Evolutionary conservation across 108 stramenopile species (phyloP).

Genomic region (Cyclostephanos invisitatus): DNA sequence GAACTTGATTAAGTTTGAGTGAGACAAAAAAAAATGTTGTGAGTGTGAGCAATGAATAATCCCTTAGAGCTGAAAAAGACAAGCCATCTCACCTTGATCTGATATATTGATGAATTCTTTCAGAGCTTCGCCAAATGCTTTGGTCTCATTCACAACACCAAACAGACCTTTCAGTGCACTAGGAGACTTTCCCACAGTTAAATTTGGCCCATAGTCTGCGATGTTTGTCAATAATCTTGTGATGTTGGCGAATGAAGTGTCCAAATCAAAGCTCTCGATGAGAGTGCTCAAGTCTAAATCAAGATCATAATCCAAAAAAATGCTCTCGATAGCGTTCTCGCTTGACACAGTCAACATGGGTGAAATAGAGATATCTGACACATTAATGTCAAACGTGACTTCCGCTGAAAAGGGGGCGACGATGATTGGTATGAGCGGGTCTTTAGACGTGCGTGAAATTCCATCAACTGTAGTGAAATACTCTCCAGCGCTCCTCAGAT

Average conservation of each 20-base stretch:
- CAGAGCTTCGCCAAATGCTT: slow-evolving; percentile 6
- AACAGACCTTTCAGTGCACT: slow-evolving; percentile 16
- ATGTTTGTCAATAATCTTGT: neutral
- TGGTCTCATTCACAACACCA: slow-evolving; percentile 13
- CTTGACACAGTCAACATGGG: slow-evolving; percentile 1
- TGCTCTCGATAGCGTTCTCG: neutral
- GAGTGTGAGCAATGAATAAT: neutral
- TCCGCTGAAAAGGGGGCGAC: slow-evolving; percentile 17
- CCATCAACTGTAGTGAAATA: slow-evolving; percentile 17
- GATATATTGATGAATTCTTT: slow-evolving; percentile 11
- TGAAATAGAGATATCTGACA: neutral
- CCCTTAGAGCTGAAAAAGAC: neutral
- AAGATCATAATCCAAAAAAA: slow-evolving; percentile 17
- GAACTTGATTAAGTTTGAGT: slow-evolving; percentile 9
- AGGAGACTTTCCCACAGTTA: slow-evolving; percentile 11
- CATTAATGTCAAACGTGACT: slow-evolving; percentile 18
- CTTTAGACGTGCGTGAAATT: neutral
- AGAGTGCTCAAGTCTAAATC: slow-evolving; percentile 23
- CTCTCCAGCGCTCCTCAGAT: slow-evolving; percentile 20
- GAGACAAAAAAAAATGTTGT: neutral
- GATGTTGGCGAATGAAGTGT: neutral
- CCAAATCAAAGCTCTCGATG: slow-evolving; percentile 3
- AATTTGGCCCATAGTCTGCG: slow-evolving; percentile 7
- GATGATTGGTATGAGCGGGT: slow-evolving; percentile 20
- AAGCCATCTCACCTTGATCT: slow-evolving; percentile 14